Conservation (phyloP, 257 asterid species). For the Salvia hispanica region DNA sequence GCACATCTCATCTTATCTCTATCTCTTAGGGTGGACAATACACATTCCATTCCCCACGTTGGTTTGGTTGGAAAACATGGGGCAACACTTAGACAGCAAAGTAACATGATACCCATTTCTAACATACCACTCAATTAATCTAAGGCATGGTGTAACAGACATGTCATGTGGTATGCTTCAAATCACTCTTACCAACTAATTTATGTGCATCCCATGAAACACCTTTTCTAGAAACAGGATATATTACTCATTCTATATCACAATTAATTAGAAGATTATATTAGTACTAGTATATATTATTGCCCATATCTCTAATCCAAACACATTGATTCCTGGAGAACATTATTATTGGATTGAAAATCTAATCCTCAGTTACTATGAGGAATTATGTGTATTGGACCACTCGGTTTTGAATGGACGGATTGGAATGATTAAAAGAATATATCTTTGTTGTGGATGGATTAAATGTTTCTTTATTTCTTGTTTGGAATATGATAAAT, state of each 20-base stretch:
- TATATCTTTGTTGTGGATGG: not conserved
- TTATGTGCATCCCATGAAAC: conserved; percentile 32
- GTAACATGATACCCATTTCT: conserved; percentile 30
- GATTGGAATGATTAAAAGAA: conserved; percentile 7
- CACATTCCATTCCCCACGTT: conserved; percentile 34
- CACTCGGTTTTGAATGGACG: conserved; percentile 1
- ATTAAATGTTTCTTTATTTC: not conserved
- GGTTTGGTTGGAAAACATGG: conserved; percentile 11
- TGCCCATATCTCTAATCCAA: conserved; percentile 20
- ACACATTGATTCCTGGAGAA: conserved; percentile 1
- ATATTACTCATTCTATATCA: not conserved
- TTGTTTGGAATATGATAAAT: not conserved
- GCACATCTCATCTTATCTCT: conserved; percentile 39
- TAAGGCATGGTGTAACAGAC: conserved; percentile 27
- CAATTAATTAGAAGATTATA: not conserved
- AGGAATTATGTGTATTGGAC: conserved; percentile 16
- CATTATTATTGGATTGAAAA: conserved; percentile 19
- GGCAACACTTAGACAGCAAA: not conserved
- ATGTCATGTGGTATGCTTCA: conserved; percentile 34
- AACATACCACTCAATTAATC: not conserved
- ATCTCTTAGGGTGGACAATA: conserved; percentile 18
- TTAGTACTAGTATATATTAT: not conserved
- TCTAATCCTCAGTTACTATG: not conserved
- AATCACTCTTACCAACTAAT: conserved; percentile 17
- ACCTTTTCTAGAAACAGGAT: conserved; percentile 20